Evolutionary conservation across 2,329 filamentous ascomycete species (phyloP), one percentile per base, ranked within the genome.

Genomic region (Cladophialophora psammophila): DNA sequence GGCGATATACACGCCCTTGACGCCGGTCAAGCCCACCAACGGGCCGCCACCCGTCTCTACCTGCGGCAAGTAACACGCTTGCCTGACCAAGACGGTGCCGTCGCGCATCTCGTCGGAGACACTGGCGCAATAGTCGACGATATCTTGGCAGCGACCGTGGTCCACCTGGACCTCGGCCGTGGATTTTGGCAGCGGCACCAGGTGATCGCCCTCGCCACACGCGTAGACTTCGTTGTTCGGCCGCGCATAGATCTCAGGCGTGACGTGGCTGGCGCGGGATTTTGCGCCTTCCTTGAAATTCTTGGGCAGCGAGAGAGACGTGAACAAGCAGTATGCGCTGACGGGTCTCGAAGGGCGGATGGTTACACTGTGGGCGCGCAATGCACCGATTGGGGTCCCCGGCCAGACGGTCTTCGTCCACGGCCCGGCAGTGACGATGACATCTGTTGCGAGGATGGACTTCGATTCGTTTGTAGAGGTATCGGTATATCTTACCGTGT

Each of bases 21-120:
- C 87, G 1, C 86, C 85, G 7, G 93, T 94, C 61, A 85, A 82
- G 0, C 95, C 95, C 31, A 98, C 86, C 58, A 98, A 78, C 5
- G 95, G 94, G 0, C 87, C 88, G 60, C 77, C 78, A 26, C 78
- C 80, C 2, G 79, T 77, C 63, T 77, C 80, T 67, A 94, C 91
- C 71, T 90, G 91, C 0, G 95, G 95, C 58, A 99, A 82, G 79
- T 99, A 99, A 79, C 95, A 99, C 31, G 95, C 94, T 81, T 99
- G 95, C 72, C 89, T 87, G 5, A 88, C 86, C 64, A 89, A 88
- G 62, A 98, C 75, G 74, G 91, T 80, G 50, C 93, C 86, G 64
- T 90, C 79, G 72, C 88, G 83, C 74, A 97, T 81, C 66, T 89
- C 79, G 68, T 84, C 79, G 1, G 82, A 84, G 58, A 85, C 78